Evolutionary conservation across 805 yeast species (phyloP), one percentile per base, ranked within the genome.

Genomic region (Lachancea fermentati): DNA sequence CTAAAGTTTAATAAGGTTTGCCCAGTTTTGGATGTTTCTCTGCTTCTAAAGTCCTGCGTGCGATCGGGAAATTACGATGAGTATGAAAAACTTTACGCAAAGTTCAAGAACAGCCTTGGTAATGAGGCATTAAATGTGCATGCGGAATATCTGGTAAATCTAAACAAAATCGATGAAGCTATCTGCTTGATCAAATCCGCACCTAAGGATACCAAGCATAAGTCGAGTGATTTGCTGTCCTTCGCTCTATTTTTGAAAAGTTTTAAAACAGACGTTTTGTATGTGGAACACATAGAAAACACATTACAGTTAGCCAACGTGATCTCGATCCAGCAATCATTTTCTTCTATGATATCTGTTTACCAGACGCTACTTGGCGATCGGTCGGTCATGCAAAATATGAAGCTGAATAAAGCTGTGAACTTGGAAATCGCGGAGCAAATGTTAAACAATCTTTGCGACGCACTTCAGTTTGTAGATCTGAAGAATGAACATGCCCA

Each of bases 291-390:
- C 12, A 51, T 60, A 1, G 51, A 54, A 32, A 56, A 51, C 30
- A 48, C 54, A 7, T 31, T 56, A 24, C 63, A 60, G 31, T 45
- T 59, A 3, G 54, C 60, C 4, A 59, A 60, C 37, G 36, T 51
- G 7, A 37, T 60, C 31, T 55, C 60, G 4, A 31, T 52, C 6
- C 52, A 50, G 26, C 41, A 51, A 2, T 42, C 52, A 3, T 46
- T 47, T 16, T 48, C 48, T 28, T 54, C 57, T 19, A 36, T 38
- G 32, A 42, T 48, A 12, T 37, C 49, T 9, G 41, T 45, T 24
- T 47, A 44, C 15, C 44, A 40, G 15, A 34, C 33, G 9, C 19
- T 34, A 11, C 30, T 34, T 31, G 17, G 15, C 5, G 39, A 39
- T 12, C n/a, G 18, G 11, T 12, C 19, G 12, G 19, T 24, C 12